Percentiles rank a stretch among this genome's conserved stretches.
Conservation (phyloP, 2,329 filamentous ascomycete species). For the Curvularia eragrostidis region DNA sequence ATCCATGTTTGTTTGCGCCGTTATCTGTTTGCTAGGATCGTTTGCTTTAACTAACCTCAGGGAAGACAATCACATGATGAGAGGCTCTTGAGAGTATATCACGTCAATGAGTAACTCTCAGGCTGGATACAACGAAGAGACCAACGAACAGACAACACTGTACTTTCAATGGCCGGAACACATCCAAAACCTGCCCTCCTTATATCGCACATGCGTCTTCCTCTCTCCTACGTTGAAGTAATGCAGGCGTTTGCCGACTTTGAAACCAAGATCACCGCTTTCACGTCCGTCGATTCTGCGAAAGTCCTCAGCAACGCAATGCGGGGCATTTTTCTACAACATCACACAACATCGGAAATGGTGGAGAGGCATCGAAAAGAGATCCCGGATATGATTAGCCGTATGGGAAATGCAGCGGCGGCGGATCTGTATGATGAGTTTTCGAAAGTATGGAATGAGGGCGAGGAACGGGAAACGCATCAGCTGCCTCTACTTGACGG, state of each 20-base stretch:
- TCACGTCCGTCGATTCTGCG: neutral
- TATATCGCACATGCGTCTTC: neutral
- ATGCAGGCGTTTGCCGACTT: neutral
- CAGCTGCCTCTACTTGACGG: slow-evolving; percentile 11
- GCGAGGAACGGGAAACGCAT: neutral
- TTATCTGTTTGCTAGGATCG: neutral
- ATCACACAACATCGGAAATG: no score
- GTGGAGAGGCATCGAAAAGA: no score
- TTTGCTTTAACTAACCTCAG: neutral
- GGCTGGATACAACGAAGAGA: neutral
- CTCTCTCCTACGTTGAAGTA: neutral
- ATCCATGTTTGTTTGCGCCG: neutral
- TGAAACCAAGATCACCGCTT: neutral
- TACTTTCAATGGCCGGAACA: neutral
- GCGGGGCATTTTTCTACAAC: neutral
- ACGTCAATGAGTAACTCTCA: no score
- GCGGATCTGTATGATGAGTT: slow-evolving; percentile 1
- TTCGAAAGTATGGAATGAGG: neutral
- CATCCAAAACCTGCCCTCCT: neutral
- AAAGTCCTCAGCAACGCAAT: slow-evolving; percentile 1
- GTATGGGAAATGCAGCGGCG: neutral
- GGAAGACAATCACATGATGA: neutral
- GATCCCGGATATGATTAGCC: neutral
- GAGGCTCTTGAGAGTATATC: no score
- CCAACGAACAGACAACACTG: neutral